Evolutionary conservation across 345 rosid genomes (phyloP).

Genomic region (Gossypium longicalyx): DNA sequence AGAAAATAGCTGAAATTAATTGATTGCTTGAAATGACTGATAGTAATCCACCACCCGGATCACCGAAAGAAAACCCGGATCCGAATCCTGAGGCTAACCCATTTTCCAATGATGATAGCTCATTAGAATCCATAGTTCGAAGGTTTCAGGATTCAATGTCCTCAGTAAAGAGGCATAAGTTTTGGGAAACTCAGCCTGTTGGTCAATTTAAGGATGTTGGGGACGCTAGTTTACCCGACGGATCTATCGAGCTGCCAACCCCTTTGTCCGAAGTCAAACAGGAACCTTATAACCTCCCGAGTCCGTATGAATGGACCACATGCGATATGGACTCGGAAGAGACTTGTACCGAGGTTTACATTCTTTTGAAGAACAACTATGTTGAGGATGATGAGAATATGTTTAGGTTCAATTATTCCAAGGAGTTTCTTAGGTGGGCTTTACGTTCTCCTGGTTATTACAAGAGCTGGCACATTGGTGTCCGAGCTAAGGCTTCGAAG

Average conservation of each 20-base stretch:
- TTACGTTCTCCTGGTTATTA: constrained; percentile 82
- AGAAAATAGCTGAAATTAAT: neutral
- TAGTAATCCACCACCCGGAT: constrained; percentile 43
- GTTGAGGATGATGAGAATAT: constrained; percentile 94
- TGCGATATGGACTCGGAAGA: constrained; percentile 78
- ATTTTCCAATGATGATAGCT: constrained; percentile 38
- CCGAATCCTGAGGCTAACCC: constrained; percentile 34
- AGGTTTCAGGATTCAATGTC: constrained; percentile 66
- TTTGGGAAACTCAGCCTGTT: constrained; percentile 96
- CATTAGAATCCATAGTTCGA: constrained; percentile 54
- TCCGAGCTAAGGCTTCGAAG: constrained; percentile 73
- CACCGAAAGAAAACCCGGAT: constrained; percentile 48
- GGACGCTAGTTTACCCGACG: constrained; percentile 65
- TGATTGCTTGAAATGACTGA: constrained; percentile 46
- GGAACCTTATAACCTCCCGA: constrained; percentile 87
- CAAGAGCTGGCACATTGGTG: constrained; percentile 87
- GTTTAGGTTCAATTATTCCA: constrained; percentile 93
- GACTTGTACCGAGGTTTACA: constrained; percentile 71
- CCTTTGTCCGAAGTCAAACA: constrained; percentile 72
- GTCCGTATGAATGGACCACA: constrained; percentile 73
- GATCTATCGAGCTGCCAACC: constrained; percentile 64
- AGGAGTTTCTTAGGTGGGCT: constrained; percentile 94
- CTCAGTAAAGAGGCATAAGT: constrained; percentile 54
- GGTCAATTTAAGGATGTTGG: constrained; percentile 79
- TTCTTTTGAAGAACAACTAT: constrained; percentile 73